Evolutionary conservation across 2,329 filamentous ascomycete species (phyloP).

Genomic region (Fusarium tricinctum): DNA sequence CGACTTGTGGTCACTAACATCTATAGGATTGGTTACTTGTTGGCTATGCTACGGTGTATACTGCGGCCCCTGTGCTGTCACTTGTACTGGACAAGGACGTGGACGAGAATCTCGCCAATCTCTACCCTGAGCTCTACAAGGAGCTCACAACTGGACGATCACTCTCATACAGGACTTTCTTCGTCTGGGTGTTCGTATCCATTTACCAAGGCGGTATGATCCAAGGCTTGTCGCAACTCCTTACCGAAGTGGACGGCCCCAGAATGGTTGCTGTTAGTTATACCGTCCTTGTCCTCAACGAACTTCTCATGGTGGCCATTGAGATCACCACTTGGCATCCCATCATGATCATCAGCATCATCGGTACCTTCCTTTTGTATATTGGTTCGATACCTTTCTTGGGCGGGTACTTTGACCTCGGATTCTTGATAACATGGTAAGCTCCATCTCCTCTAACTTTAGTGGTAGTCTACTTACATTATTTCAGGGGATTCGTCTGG

Average conservation of each 20-base stretch:
- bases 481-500: conserved; percentile 84
- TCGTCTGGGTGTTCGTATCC: conserved; percentile 94
- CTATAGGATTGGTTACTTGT: conserved; percentile 90
- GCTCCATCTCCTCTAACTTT: conserved; percentile 46
- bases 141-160: conserved; percentile 92
- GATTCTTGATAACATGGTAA: conserved; percentile 79
- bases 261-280: conserved; percentile 92
- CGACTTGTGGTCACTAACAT: conserved; percentile 39
- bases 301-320: conserved; percentile 96
- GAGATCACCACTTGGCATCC: conserved; percentile 98
- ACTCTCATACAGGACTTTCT: conserved; percentile 93
- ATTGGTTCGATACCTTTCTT: conserved; percentile 88
- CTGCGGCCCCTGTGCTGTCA: conserved; percentile 91
- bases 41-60: conserved; percentile 96
- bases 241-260: conserved; percentile 81
- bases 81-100: conserved; percentile 96
- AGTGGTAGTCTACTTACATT: conserved; percentile 32
- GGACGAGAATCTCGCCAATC: conserved; percentile 90
- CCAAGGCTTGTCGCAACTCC: conserved; percentile 90
- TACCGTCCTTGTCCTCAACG: conserved; percentile 91
- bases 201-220: conserved; percentile 97
- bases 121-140: conserved; percentile 98
- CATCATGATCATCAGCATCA: conserved; percentile 86
- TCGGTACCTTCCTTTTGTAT: conserved; percentile 87
- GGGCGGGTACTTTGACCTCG: conserved; percentile 88